Percentiles rank a stretch among this genome's conserved stretches.
Conservation (phyloP, 1,284 basidiomycete genomes). For the Irpex sp. region DNA sequence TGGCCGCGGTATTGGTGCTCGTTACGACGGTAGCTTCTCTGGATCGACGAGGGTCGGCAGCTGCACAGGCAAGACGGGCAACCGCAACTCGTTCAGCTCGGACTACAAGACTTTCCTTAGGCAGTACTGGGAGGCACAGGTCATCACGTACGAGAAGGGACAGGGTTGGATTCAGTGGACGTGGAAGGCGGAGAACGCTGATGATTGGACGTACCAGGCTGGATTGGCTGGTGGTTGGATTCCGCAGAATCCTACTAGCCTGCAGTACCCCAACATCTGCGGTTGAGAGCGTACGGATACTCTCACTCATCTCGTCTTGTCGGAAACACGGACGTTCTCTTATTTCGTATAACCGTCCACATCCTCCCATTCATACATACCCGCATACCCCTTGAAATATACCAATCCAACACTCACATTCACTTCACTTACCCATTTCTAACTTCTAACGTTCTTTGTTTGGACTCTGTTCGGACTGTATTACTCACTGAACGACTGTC, state of each 20-base stretch:
- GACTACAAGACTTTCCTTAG: conserved; percentile 83
- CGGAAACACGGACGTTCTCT: no score
- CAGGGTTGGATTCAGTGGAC: conserved; percentile 73
- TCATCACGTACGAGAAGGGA: conserved; percentile 58
- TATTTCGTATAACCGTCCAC: neutral
- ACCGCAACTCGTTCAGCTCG: conserved; percentile 65
- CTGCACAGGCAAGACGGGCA: conserved; percentile 73
- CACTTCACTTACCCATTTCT: neutral
- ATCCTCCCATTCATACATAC: neutral
- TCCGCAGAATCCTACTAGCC: conserved; percentile 55
- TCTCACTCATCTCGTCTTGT: no score
- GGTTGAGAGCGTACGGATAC: conserved; percentile 33
- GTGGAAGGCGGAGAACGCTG: conserved; percentile 57
- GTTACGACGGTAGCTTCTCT: conserved; percentile 78
- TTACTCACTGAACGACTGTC: neutral
- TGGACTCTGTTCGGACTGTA: neutral
- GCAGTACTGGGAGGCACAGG: conserved; percentile 85
- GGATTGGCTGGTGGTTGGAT: conserved; percentile 84
- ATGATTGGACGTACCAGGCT: conserved; percentile 77
- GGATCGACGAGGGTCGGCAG: conserved; percentile 67
- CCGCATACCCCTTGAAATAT: neutral
- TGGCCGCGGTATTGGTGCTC: conserved; percentile 55
- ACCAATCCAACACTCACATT: neutral
- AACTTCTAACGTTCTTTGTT: neutral
- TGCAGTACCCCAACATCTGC: conserved; percentile 51